Evolutionary conservation across 225 moss, liverwort and hornwort genomes (phyloP), one percentile per base, ranked within the genome.

Genomic region (Climacium dendroides): DNA sequence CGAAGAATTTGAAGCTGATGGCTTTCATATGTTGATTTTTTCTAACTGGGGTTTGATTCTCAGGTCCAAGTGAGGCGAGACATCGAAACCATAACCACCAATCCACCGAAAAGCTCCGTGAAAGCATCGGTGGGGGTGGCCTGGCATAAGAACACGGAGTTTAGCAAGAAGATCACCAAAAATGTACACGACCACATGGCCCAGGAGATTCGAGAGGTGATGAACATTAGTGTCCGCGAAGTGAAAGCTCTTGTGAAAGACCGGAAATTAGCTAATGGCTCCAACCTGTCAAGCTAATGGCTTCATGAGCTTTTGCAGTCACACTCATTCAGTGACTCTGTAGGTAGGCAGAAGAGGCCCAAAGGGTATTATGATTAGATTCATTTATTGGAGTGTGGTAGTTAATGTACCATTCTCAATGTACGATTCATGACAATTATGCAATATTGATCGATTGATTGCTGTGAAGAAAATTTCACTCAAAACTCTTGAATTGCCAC

Each of bases 101-200:
- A 91, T 50, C 94, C 96, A 32, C 87, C 95, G 18, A 75, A 84
- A 41, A 92, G 91, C 85, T 86, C 87, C 28, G 87, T 95, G 70
- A 97, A 92, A 87, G 92, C 94, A 28, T 95, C 87, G 34, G 92
- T 95, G 69, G 98, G 96, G 37, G 95, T 97, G 62, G 94, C 96
- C 1, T 98, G 98, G 98, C 95, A 96, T n/a, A 98, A 95, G 89
- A 91, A 92, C 85, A 96, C 96, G 37, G 95, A 93, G 54, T 93
- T 96, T 66, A 90, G 91, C 89, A 94, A 93, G 89, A 95, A 95
- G 86, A 98, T 96, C 57, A 95, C 91, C 17, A 96, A 94, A 85
- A 96, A 96, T 29, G 95, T 97, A 32, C 92, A 92, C 74, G 92
- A 92, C 62, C 91, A 94, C 79, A 94, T 94, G 93, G 88, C 92